Conservation (phyloP, 306 rosid genomes). For the Inga oerstediana region DNA sequence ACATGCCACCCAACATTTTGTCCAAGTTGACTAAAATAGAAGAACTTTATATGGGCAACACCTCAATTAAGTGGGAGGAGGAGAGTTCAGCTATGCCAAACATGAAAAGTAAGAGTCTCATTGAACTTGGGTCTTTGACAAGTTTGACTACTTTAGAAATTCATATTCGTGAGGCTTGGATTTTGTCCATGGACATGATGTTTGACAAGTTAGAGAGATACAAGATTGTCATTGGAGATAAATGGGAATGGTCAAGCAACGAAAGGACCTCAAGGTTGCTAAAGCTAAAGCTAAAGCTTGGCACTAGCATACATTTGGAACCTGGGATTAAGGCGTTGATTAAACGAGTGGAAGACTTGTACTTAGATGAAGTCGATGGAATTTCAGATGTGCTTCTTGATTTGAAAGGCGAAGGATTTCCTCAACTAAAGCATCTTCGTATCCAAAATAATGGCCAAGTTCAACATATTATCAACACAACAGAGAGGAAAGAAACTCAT, state of each 20-base stretch:
- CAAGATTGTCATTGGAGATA: too few relatives aligned
- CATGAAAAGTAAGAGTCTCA: not conserved
- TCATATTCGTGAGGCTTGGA: not conserved
- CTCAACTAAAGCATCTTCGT: not conserved
- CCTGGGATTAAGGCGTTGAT: too few relatives aligned
- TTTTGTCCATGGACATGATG: not conserved
- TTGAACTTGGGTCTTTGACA: not conserved
- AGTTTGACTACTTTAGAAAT: not conserved
- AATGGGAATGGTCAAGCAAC: too few relatives aligned
- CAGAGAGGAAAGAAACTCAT: not conserved
- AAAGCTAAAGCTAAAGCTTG: too few relatives aligned
- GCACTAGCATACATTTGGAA: too few relatives aligned
- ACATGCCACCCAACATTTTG: not conserved
- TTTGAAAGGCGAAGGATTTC: not conserved
- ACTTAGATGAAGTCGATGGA: too few relatives aligned
- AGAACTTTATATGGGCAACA: not conserved
- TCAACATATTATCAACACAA: not conserved
- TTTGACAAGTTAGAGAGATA: not conserved
- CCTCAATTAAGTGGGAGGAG: not conserved
- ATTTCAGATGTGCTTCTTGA: not conserved
- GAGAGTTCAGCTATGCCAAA: not conserved
- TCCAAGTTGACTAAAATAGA: constrained; percentile 16
- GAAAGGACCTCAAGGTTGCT: too few relatives aligned
- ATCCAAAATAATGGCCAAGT: not conserved
- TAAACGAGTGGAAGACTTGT: not conserved